Evolutionary conservation across 148 eudicot species (phyloP).

Genomic region (Chenopodium suecicum): DNA sequence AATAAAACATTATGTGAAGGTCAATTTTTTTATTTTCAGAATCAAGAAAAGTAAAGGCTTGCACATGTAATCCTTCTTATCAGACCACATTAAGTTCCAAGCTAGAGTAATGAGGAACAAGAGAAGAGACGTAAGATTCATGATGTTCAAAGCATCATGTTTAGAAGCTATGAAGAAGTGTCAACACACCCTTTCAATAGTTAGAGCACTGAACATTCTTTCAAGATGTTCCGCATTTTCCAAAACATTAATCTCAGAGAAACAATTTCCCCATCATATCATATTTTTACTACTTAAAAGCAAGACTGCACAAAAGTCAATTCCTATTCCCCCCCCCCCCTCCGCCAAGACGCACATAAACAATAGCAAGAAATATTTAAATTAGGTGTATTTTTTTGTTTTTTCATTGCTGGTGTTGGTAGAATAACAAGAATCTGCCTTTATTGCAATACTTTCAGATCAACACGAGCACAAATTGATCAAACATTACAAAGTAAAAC

Average conservation of each 20-base stretch:
- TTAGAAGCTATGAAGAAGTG: not conserved
- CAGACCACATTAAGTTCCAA: not conserved
- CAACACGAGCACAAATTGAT: not conserved
- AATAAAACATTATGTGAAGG: not conserved
- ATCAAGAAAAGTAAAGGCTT: not conserved
- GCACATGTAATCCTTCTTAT: not conserved
- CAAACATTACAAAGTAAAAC: not conserved
- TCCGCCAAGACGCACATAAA: too few species aligned
- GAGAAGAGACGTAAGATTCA: too few species aligned
- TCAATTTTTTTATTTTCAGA: not conserved
- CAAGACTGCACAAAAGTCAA: not conserved
- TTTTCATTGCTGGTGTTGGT: not conserved
- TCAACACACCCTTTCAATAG: not conserved
- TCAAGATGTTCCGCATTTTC: not conserved
- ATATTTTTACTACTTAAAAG: not conserved
- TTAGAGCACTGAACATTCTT: not conserved
- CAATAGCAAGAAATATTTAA: not conserved
- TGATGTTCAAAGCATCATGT: not conserved
- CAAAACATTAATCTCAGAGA: not conserved
- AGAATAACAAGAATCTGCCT: not conserved
- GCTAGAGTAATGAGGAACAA: not conserved
- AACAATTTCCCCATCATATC: too few species aligned
- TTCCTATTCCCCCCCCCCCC: too few species aligned
- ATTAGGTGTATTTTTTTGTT: not conserved
- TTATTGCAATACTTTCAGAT: not conserved